phyloP scores from a whole-genome alignment of 495 filamentous ascomycete genomes.

The Alectoria sarmentosa region DNA sequence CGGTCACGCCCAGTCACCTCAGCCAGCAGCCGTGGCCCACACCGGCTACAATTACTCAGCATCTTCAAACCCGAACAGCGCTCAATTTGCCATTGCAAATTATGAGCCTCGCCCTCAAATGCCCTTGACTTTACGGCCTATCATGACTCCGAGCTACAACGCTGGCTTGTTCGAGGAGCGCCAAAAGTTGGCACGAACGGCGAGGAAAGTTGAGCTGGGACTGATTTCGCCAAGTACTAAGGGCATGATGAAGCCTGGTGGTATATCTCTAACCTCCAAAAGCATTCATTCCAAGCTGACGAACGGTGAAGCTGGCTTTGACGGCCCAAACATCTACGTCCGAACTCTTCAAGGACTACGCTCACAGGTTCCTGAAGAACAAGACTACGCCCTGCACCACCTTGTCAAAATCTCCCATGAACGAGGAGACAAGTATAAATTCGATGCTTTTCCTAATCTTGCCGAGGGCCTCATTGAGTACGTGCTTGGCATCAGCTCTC shows the following conservation, averaged over 20 bases:
- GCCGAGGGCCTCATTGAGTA: conserved; percentile 85
- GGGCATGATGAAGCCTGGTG: conserved; percentile 49
- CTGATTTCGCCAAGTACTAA: conserved; percentile 26
- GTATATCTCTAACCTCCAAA: conserved; percentile 29
- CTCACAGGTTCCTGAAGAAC: conserved; percentile 70
- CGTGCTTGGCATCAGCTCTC: conserved; percentile 59
- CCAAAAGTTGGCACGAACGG: conserved; percentile 33
- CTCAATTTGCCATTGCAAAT: conserved; percentile 45
- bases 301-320: conserved; percentile 43
- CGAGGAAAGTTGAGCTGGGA: conserved; percentile 21
- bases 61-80: conserved; percentile 28
- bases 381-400: conserved; percentile 84
- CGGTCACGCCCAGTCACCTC: conserved; percentile 40
- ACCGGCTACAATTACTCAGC: conserved; percentile 29
- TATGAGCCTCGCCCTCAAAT: conserved; percentile 53
- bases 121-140: conserved; percentile 57
- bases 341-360: conserved; percentile 73
- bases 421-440: conserved; percentile 89
- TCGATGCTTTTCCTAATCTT: conserved; percentile 83
- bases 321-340: conserved; percentile 82
- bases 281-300: conserved; percentile 11
- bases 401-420: conserved; percentile 94
- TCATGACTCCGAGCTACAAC: conserved; percentile 63
- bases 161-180: conserved; percentile 50
- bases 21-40: conserved; percentile 26